A percentile compares a stretch with the other conserved stretches of the same genome.
Evolutionary conservation across 345 rosid species (phyloP).

Genomic region (Gynandropsis gynandra): DNA sequence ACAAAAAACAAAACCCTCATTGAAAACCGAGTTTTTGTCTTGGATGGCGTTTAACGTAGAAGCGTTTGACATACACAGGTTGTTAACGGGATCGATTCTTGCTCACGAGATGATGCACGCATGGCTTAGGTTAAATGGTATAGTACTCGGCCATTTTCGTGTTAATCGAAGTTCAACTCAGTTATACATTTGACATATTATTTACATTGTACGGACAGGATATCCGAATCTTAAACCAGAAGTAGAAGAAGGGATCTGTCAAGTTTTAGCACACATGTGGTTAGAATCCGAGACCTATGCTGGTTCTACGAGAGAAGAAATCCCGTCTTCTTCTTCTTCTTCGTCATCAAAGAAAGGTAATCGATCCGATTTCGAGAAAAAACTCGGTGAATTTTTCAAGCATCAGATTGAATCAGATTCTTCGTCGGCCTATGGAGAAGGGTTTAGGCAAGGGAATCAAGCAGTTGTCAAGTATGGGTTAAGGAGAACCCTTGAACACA

Average conservation of each 20-base stretch:
- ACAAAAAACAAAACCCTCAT: no score
- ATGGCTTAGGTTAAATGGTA: slow-evolving; percentile 96
- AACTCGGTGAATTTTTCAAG: slow-evolving; percentile 60
- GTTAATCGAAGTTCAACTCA: background rate
- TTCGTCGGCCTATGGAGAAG: slow-evolving; percentile 60
- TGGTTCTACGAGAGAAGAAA: slow-evolving; percentile 23
- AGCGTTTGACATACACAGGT: slow-evolving; percentile 32
- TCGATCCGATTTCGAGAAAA: slow-evolving; percentile 42
- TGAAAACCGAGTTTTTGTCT: background rate
- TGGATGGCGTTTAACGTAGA: slow-evolving; percentile 8
- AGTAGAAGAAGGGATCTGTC: slow-evolving; percentile 99
- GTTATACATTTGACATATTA: background rate
- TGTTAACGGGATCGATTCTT: slow-evolving; percentile 91
- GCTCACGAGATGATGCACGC: slow-evolving; percentile 99
- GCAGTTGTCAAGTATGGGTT: slow-evolving; percentile 54
- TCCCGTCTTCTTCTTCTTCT: slow-evolving; percentile 32
- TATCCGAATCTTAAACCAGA: slow-evolving; percentile 79
- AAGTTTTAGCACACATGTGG: slow-evolving; percentile 97
- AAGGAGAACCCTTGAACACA: slow-evolving; percentile 61
- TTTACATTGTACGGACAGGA: slow-evolving; percentile 34
- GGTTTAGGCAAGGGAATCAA: slow-evolving; percentile 48
- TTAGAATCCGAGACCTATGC: slow-evolving; percentile 81
- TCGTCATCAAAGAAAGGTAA: slow-evolving; percentile 53
- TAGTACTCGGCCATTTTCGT: background rate
- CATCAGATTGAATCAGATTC: slow-evolving; percentile 61